Evolutionary conservation across 768 basidiomycete species (phyloP).

Genomic region (Ramaria sp.): DNA sequence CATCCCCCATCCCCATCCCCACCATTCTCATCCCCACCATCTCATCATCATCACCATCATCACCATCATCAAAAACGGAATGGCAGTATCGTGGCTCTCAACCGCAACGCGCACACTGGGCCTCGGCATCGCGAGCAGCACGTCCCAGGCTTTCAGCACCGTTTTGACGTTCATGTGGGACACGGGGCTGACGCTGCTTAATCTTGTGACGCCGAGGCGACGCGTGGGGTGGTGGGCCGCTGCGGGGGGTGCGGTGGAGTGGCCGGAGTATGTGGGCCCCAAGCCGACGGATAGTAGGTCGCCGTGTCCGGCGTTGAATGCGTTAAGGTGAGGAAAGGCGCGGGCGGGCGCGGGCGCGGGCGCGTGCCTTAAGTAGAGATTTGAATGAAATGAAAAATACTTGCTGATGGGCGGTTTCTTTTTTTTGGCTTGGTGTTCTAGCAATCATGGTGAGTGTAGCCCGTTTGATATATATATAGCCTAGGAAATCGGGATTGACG

Average conservation of each 20-base stretch:
- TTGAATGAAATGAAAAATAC: too few species aligned
- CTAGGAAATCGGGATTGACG: too few species aligned
- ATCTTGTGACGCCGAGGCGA: constrained; percentile 38
- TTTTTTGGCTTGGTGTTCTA: background rate
- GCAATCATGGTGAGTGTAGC: background rate
- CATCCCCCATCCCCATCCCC: too few species aligned
- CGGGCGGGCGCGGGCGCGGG: too few species aligned
- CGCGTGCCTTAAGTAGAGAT: too few species aligned
- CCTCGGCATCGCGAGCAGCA: background rate
- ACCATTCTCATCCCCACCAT: too few species aligned
- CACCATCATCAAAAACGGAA: too few species aligned
- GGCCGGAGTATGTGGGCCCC: constrained; percentile 55
- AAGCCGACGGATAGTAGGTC: constrained; percentile 56
- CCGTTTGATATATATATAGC: too few species aligned
- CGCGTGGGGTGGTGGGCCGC: too few species aligned
- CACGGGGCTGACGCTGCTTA: constrained; percentile 35
- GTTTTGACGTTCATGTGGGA: constrained; percentile 37
- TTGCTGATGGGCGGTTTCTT: background rate
- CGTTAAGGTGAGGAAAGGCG: constrained; percentile 29
- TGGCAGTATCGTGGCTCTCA: background rate
- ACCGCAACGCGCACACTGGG: background rate
- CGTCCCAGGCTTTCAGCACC: background rate
- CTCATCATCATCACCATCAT: too few species aligned
- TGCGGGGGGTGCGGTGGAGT: constrained; percentile 40
- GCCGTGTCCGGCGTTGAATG: constrained; percentile 68